Base-by-base conservation (phyloP, 1,284 basidiomycete species). In the Ganoderma resinaceum region DNA sequence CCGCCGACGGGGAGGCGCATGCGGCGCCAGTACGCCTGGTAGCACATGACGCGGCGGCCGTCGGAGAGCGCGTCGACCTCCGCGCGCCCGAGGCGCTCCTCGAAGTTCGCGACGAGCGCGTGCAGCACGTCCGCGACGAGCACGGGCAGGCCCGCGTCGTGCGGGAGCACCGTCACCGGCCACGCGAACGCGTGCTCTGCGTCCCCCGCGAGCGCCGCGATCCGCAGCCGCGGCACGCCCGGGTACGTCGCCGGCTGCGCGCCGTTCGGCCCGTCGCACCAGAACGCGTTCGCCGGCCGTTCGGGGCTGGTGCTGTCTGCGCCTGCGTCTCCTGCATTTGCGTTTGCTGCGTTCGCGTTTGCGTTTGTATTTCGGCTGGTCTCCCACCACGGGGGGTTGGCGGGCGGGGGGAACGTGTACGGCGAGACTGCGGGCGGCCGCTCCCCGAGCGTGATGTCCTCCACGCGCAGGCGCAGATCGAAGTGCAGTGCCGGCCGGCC, bases 221-320 rank as follows among this genome's bases (percentile, higher is more conserved):
- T 84, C 68, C 82, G 82, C 81, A 90, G 82, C 63, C 84, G 81
- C 5, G 84, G 84, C 49, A 88, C 79, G 67, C 87, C 84, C 0
- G 89, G 89, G 75, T 79, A 85, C 6, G 89, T 89, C 18, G 88
- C 89, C 0, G 87, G 88, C 73, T 89, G 87, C 12, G 82, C 77
- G 59, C 81, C 79, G 74, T 89, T 85, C 1, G 82, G 76, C 2
- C 77, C 72, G 33, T 79, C 74, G 62, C 82, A 74, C 33, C 73
- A 71, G 42, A 80, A 77, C 40, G 63, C 37, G 37, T 38, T 38
- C 14, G 37, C n/a, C n/a, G n/a, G n/a, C n/a, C n/a, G n/a, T n/a
- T n/a, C n/a, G n/a, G n/a, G n/a, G n/a, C n/a, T n/a, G n/a, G n/a
- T n/a, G n/a, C n/a, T n/a, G n/a, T n/a, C n/a, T n/a, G n/a, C 14